Evolutionary conservation across 257 asterid species (phyloP).

Genomic region (Scutellaria barbata): DNA sequence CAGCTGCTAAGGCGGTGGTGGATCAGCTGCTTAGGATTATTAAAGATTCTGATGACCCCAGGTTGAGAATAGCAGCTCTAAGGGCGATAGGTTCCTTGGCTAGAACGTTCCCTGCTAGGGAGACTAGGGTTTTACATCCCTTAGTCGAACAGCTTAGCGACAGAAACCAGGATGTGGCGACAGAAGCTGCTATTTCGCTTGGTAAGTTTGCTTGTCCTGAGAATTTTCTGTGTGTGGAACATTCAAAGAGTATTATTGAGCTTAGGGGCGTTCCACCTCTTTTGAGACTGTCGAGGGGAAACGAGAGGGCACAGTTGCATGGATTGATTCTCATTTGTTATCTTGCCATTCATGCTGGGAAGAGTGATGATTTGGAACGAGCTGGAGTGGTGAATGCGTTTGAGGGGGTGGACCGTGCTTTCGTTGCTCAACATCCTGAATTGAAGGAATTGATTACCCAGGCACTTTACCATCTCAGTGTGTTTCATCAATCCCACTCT

Average conservation of each 20-base stretch:
- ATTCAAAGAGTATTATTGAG: conserved; percentile 70
- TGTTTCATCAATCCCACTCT: conserved; percentile 66
- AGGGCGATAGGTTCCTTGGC: conserved; percentile 70
- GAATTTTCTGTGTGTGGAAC: conserved; percentile 68
- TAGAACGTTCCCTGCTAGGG: conserved; percentile 81
- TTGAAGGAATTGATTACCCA: conserved; percentile 58
- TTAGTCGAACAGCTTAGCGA: conserved; percentile 66
- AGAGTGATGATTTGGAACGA: conserved; percentile 69
- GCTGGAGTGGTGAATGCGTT: conserved; percentile 64
- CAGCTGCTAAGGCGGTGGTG: conserved; percentile 81
- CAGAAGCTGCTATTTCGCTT: conserved; percentile 70
- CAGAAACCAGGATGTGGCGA: conserved; percentile 58
- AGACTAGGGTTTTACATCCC: conserved; percentile 61
- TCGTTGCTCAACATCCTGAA: conserved; percentile 66
- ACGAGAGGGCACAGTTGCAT: conserved; percentile 53
- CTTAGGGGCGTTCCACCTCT: conserved; percentile 63
- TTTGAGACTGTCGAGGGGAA: conserved; percentile 58
- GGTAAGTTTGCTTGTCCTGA: conserved; percentile 72
- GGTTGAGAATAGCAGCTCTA: conserved; percentile 55
- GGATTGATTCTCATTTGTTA: conserved; percentile 70
- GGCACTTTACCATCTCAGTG: conserved; percentile 63
- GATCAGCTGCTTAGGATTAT: conserved; percentile 70
- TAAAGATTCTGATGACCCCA: conserved; percentile 50
- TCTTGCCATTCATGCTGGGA: conserved; percentile 74
- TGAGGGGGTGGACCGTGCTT: conserved; percentile 60